Evolutionary conservation across 1,284 basidiomycete genomes (phyloP), one percentile per base, ranked within the genome.

Genomic region (Microbotryum lychnidis-dioicae): DNA sequence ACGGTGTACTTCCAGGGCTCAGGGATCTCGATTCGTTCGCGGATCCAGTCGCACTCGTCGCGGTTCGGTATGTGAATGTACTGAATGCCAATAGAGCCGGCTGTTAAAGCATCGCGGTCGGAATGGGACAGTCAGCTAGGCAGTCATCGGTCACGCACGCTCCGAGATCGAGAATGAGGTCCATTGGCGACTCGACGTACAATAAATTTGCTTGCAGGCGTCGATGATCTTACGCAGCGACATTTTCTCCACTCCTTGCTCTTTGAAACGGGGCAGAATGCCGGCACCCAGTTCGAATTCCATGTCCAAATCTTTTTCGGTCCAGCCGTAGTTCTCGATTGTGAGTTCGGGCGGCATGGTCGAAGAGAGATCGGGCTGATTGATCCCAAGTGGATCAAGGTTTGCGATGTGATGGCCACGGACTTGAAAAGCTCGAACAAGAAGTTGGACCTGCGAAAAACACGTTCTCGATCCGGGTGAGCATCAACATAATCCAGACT

Each of bases 1-100:
- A 91, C 83, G 52, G 87, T 87, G 79, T 98, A 99, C 74, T 91
- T 91, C 91, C 91, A 97, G n/a, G 94, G 94, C 71, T 89, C 86
- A 6, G 96, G 96, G 25, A 89, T 87, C 77, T 99, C 96, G 60
- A 98, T 83, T 67, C 96, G 89, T 76, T 93, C 90, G 69, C 96
- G 84, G 71, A 99, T 92, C 96, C 96, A 99, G 78, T 99, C 93
- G 74, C 96, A 99, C 76, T 97, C 90, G 71, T 93, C 91, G 79
- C 94, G 91, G 81, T 97, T 91, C 47, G 93, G 90, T 66, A 99
- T 97, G 78, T 99, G 96, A 56, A 97, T 84, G 77, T 99, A 99
- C 76, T 99, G 94, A 60, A 93, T 86, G 70, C 96, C 96, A 70
- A 99, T 84, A 71, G 88, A 87, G 68, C 91, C 88, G 73, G 89